Percentiles rank a stretch among this genome's conserved stretches.
Evolutionary conservation across 805 yeast genomes (phyloP).

Genomic region (Lipomyces chichibuensis): DNA sequence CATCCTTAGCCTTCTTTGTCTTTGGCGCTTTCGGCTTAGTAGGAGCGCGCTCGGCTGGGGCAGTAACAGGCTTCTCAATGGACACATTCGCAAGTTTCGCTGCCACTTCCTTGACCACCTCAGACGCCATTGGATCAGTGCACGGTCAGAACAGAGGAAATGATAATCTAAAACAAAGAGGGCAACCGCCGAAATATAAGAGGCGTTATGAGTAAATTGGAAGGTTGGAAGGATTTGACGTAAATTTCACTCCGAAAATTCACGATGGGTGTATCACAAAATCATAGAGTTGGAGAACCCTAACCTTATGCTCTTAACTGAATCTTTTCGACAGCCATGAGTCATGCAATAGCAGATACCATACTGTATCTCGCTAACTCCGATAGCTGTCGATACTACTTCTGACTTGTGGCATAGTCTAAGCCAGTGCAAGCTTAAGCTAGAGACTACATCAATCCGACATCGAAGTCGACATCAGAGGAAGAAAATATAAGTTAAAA

Average conservation of each 20-base stretch:
- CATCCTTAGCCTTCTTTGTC: constrained; percentile 39
- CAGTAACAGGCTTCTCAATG: constrained; percentile 41
- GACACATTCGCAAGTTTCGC: constrained; percentile 54
- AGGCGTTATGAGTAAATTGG: not conserved
- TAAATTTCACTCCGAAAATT: not conserved
- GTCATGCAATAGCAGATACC: too few relatives aligned
- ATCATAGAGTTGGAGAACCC: too few relatives aligned
- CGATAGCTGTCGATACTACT: too few relatives aligned
- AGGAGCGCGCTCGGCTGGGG: constrained; percentile 31
- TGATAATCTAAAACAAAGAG: not conserved
- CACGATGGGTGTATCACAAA: not conserved
- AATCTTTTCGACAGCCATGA: too few relatives aligned
- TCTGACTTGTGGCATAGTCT: too few relatives aligned
- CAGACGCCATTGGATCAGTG: not conserved
- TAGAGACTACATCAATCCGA: too few relatives aligned
- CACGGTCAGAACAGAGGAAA: not conserved
- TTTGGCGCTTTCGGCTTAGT: constrained; percentile 38
- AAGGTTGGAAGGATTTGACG: too few relatives aligned
- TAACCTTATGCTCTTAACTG: too few relatives aligned
- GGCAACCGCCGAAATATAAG: not conserved
- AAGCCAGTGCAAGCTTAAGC: too few relatives aligned
- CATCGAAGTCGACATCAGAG: too few relatives aligned
- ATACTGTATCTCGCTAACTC: too few relatives aligned
- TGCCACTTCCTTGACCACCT: constrained; percentile 45
- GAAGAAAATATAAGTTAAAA: too few relatives aligned